These are phyloP conservation scores for Rhizophora apiculata DNA, from an alignment of 345 rosid genomes.

Conservation along the genomic window DNA sequence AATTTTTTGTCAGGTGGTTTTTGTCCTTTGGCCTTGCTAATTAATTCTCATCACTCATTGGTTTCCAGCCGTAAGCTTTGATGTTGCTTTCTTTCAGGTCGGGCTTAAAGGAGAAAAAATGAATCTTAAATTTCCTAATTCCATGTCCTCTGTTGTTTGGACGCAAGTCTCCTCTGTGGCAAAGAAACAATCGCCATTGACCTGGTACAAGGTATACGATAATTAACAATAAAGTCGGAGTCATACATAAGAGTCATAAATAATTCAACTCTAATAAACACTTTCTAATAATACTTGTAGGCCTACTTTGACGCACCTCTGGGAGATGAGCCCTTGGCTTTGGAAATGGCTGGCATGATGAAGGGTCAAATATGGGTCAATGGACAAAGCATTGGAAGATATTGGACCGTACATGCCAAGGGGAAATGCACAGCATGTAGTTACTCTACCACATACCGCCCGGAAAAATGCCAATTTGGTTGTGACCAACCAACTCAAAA, in stretches of 20 bases:
- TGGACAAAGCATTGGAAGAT: slow-evolving; percentile 28
- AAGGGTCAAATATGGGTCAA: slow-evolving; percentile 27
- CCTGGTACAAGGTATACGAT: slow-evolving; percentile 22
- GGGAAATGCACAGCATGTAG: slow-evolving; percentile 24
- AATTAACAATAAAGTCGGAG: no score
- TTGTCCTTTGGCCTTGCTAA: no score
- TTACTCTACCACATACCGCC: slow-evolving; percentile 18
- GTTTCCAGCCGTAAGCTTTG: not conserved
- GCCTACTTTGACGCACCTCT: slow-evolving; percentile 22
- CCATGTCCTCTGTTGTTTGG: slow-evolving; percentile 9
- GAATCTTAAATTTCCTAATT: slow-evolving; percentile 14
- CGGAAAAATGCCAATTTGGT: slow-evolving; percentile 19
- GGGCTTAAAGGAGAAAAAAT: slow-evolving; percentile 27
- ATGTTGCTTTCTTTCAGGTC: not conserved
- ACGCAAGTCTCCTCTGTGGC: not conserved
- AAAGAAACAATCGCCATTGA: slow-evolving; percentile 13
- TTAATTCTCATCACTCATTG: not conserved
- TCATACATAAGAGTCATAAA: no score
- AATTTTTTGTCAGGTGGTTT: no score
- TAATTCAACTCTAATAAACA: no score
- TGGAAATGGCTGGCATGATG: slow-evolving; percentile 26
- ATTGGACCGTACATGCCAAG: slow-evolving; percentile 16
- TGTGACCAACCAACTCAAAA: slow-evolving; percentile 28
- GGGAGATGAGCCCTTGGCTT: slow-evolving; percentile 24
- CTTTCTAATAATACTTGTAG: not conserved